Evolutionary conservation across 495 filamentous ascomycete genomes (phyloP), one percentile per base, ranked within the genome.

Genomic region (Talaromyces ruber): DNA sequence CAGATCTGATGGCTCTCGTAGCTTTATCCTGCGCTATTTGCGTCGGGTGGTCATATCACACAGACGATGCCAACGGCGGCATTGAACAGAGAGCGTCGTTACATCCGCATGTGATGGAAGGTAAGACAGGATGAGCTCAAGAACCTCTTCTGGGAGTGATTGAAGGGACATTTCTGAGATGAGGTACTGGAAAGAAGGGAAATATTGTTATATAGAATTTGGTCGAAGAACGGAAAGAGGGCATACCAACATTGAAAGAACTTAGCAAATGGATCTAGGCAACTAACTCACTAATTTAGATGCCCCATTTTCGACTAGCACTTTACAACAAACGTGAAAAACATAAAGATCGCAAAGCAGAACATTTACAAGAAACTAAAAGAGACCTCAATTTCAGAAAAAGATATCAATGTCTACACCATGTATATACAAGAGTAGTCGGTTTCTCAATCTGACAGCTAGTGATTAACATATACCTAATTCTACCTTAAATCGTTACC

Each of bases 141-240:
- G 63, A 25, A 66, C 51, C 12, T 70, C 65, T 3, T 51, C 43
- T 26, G 68, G 66, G 39, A 68, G 63, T 2, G 47, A 51, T 51
- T 51, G 47, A 25, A 51, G 47, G 24, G 18, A 12, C 47, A 51
- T 51, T 51, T 24, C 2, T 51, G 11, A 24, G 9, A 9, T 14
- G 18, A 51, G 7, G 7, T 22, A 47, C 43, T 47, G 43, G 43
- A 47, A 47, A 47, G 43, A 47, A 16, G 7, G 43, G 45, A 51
- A 25, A 51, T 4, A 22, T 9, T 21, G 47, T 9, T 21, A 24
- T 18, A 51, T 4, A 51, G 47, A 51, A 21, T 51, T 22, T 6
- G 22, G 47, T 51, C 47, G 47, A 51, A 18, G 24, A 18, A 51
- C 8, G 14, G 18, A 11, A 7, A 37, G 34, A 39, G 9, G 16